Evolutionary conservation across 139 green algal genomes (phyloP), one percentile per base, ranked within the genome.

Genomic region (Chlorella vulgaris): DNA sequence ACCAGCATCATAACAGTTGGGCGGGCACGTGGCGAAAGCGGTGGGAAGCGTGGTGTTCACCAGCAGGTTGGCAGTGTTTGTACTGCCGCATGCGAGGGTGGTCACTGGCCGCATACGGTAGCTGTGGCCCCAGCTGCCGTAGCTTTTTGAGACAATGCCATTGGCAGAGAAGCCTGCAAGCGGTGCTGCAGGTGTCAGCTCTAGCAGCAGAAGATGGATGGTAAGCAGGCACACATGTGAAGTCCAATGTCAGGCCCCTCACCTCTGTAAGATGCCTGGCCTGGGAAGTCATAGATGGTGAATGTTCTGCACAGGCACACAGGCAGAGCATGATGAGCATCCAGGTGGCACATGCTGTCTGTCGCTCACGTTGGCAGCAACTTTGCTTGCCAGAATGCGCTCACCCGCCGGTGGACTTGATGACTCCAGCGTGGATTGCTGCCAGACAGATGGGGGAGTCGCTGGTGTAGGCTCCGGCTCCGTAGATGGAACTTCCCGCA

Each of bases 371-470:
- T n/a, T n/a, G n/a, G n/a, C n/a, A n/a, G n/a, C n/a, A n/a, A n/a
- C n/a, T n/a, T n/a, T n/a, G n/a, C n/a, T n/a, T n/a, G n/a, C n/a
- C n/a, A n/a, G n/a, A n/a, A n/a, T n/a, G n/a, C n/a, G n/a, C n/a
- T n/a, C n/a, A 29, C 18, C 55, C 55, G 42, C 68, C 68, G 0
- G 3, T 38, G 22, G 21, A 18, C 8, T 35, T 33, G 26, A 75
- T 55, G 6, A 75, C 68, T 26, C 68, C 68, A 1, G 68, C 68
- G 28, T 75, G 68, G 39, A 75, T 75, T 28, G 68, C 68, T 5
- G 68, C 68, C 68, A 75, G 40, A 40, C 68, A 75, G 40, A 75
- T 75, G 24, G 39, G 39, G 28, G 36, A 58, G 40, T 55, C 40
- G 68, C 39, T 15, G 2, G 68, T 35, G n/a, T 75, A 75, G 2